Evolutionary conservation across 345 rosid genomes (phyloP).

Genomic region (Fremontodendron californicum): DNA sequence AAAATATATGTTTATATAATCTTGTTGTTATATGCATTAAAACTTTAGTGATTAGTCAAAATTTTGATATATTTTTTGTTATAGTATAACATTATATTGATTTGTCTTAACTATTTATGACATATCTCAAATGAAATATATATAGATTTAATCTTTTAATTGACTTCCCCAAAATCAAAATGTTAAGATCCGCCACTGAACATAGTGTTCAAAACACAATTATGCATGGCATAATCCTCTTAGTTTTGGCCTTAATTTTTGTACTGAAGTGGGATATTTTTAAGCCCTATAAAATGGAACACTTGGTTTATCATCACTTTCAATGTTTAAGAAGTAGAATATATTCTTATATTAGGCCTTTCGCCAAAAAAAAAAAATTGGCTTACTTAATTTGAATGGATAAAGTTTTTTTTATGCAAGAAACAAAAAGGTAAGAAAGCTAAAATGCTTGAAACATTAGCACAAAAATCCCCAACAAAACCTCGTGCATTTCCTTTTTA

Average conservation of each 20-base stretch:
- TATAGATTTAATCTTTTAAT: no score
- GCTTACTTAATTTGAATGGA: not conserved
- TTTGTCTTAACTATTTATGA: no score
- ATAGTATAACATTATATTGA: no score
- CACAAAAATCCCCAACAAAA: slow-evolving; percentile 7
- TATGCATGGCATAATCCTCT: not conserved
- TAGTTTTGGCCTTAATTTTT: not conserved
- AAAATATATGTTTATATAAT: no score
- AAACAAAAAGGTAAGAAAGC: no score
- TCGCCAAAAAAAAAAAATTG: not conserved
- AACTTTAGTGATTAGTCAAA: no score
- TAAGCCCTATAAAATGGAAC: not conserved
- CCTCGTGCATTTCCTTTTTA: not conserved
- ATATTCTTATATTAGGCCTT: not conserved
- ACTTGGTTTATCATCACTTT: not conserved
- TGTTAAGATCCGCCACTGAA: no score
- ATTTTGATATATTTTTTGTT: no score
- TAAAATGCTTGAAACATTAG: not conserved
- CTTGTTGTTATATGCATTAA: no score
- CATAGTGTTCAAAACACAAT: not conserved
- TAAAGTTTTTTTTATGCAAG: no score
- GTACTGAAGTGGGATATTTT: not conserved
- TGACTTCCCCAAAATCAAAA: no score
- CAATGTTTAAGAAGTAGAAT: not conserved
- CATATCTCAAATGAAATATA: no score